phyloP scores from a whole-genome alignment of 176 grass and related monocot genomes.

The Carex myosuroides region DNA sequence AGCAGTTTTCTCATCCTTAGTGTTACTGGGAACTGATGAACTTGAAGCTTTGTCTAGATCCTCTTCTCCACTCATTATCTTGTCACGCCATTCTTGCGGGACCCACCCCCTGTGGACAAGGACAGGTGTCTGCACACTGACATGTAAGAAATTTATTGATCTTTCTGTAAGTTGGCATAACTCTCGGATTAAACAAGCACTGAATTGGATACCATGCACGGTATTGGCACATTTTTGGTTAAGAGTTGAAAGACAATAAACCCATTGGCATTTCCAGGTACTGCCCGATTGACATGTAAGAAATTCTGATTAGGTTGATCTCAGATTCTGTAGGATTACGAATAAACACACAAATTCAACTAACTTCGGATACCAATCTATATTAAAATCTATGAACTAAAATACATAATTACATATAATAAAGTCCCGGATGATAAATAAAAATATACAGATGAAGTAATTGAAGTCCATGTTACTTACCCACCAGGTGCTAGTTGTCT shows the following conservation, averaged over 20 bases:
- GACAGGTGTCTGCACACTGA: slow-evolving; percentile 77
- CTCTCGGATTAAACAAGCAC: background rate
- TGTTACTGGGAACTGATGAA: slow-evolving; percentile 19
- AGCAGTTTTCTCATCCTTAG: slow-evolving; percentile 34
- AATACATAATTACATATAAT: background rate
- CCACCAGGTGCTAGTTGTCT: slow-evolving; percentile 32
- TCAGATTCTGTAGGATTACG: background rate
- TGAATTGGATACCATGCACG: background rate
- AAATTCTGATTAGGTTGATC: background rate
- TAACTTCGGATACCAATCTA: background rate
- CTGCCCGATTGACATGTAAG: no score
- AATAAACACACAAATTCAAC: no score
- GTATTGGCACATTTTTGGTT: background rate
- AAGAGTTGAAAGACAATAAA: background rate
- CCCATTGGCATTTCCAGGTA: background rate
- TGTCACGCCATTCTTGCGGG: slow-evolving; percentile 71
- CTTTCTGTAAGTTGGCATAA: slow-evolving; percentile 9
- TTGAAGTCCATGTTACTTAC: slow-evolving; percentile 36
- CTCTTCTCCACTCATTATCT: slow-evolving; percentile 31
- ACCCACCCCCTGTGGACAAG: slow-evolving; percentile 98
- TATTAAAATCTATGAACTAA: background rate
- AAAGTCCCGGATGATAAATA: background rate
- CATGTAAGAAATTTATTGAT: slow-evolving; percentile 52
- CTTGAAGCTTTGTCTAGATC: slow-evolving; percentile 32
- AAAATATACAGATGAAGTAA: background rate